A percentile compares a stretch with the other conserved stretches of the same genome.
phyloP scores from a whole-genome alignment of 768 basidiomycete genomes.

The Trametes maxima region DNA sequence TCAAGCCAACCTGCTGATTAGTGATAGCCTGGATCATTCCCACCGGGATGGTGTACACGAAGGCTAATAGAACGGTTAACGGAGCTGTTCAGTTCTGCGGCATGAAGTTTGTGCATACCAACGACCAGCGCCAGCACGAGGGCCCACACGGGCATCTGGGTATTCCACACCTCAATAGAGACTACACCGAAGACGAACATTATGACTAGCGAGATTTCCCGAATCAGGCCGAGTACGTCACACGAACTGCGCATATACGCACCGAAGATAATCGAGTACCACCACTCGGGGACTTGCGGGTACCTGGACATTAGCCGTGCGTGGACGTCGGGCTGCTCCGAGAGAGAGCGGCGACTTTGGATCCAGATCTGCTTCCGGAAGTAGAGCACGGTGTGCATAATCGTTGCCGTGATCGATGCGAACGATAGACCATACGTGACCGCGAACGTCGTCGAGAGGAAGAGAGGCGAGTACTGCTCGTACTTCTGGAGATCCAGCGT shows the following conservation, averaged over 20 bases:
- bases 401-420: slow-evolving; percentile 74
- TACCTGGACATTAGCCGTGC: slow-evolving; percentile 80
- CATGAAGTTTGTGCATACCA: slow-evolving; percentile 41
- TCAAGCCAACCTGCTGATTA: slow-evolving; percentile 76
- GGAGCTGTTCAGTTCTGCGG: neutral
- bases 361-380: slow-evolving; percentile 80
- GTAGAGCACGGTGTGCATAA: slow-evolving; percentile 71
- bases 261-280: slow-evolving; percentile 71
- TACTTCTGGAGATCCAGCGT: slow-evolving; percentile 43
- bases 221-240: neutral
- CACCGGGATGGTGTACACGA: slow-evolving; percentile 51
- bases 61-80: slow-evolving; percentile 25
- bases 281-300: slow-evolving; percentile 82
- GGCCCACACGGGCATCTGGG: slow-evolving; percentile 70
- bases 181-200: slow-evolving; percentile 74
- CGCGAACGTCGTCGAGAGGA: slow-evolving; percentile 65
- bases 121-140: slow-evolving; percentile 73
- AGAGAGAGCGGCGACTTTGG: slow-evolving; percentile 67
- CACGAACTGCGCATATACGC: neutral
- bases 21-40: slow-evolving; percentile 73
- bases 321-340: slow-evolving; percentile 84
- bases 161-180: slow-evolving; percentile 72
- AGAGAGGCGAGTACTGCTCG: slow-evolving; percentile 48
- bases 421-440: slow-evolving; percentile 81
- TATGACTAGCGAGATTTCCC: slow-evolving; percentile 35